Conservation (phyloP, 2,329 filamentous ascomycete species). For the Lasiodiplodia sp. region DNA sequence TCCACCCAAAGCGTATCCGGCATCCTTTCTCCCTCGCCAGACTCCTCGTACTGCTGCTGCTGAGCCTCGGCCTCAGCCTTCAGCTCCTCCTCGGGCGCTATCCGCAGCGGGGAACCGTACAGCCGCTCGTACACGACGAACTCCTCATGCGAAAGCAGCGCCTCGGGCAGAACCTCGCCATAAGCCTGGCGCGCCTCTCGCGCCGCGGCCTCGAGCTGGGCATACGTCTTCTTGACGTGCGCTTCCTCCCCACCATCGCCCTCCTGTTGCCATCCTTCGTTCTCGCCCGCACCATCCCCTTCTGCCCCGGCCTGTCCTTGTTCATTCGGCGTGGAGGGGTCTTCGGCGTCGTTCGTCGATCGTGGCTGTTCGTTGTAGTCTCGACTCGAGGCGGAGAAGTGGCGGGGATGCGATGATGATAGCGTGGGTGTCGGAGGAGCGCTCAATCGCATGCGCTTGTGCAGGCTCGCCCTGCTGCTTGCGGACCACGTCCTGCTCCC, state of each 20-base stretch:
- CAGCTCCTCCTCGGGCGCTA: constrained; percentile 63
- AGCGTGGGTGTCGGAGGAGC: neutral
- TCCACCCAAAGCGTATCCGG: constrained; percentile 59
- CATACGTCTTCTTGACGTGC: constrained; percentile 9
- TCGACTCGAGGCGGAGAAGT: neutral
- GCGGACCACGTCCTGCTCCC: constrained; percentile 8
- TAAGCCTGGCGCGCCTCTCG: constrained; percentile 76
- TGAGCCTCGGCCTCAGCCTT: constrained; percentile 37
- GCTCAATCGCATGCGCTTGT: constrained; percentile 18
- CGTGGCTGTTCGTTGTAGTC: neutral
- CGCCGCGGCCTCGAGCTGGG: constrained; percentile 68
- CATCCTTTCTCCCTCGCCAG: constrained; percentile 56
- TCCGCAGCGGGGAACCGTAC: constrained; percentile 75
- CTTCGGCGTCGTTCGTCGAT: neutral
- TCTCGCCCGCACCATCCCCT: neutral
- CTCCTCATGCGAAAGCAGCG: constrained; percentile 73
- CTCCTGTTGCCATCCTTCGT: neutral
- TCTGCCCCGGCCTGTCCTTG: neutral
- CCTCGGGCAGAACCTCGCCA: constrained; percentile 77
- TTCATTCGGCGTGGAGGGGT: neutral
- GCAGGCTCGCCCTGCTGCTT: constrained; percentile 1
- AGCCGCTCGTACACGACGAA: constrained; percentile 78
- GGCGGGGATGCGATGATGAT: neutral
- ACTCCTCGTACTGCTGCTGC: constrained; percentile 39
- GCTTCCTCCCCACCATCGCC: neutral